Conservation (phyloP, 257 asterid species). For the Gardenia jasminoides region DNA sequence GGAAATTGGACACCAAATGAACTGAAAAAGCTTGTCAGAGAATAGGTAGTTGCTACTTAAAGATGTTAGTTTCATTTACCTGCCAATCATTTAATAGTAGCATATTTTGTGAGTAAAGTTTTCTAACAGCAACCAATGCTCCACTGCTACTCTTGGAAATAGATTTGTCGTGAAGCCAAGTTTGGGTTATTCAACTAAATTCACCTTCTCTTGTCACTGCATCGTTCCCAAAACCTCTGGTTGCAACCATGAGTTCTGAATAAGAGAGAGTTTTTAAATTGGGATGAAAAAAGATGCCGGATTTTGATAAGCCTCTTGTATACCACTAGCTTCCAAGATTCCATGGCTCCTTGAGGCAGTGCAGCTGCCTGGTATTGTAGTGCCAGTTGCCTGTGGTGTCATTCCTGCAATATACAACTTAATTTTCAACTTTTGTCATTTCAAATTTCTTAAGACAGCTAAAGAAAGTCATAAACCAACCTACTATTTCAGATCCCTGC, state of each 20-base stretch:
- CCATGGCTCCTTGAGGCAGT: conserved; percentile 30
- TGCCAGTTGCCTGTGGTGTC: conserved; percentile 27
- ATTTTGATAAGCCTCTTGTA: conserved; percentile 14
- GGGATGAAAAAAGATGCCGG: conserved; percentile 48
- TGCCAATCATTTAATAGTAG: conserved; percentile 42
- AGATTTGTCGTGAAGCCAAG: conserved; percentile 61
- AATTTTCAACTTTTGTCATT: background rate
- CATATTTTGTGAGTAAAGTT: conserved; percentile 53
- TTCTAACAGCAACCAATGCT: conserved; percentile 62
- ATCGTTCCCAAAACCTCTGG: conserved; percentile 59
- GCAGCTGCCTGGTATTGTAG: conserved; percentile 22
- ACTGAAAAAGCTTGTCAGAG: background rate
- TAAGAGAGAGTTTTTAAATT: conserved; percentile 49
- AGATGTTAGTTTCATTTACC: conserved; percentile 31
- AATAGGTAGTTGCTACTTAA: background rate
- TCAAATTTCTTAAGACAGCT: background rate
- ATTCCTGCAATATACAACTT: conserved; percentile 35
- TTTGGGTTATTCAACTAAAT: conserved; percentile 68
- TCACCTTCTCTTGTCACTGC: conserved; percentile 78
- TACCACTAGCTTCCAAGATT: conserved; percentile 28
- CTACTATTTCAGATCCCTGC: background rate
- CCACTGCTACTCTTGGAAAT: conserved; percentile 34
- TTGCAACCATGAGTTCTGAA: conserved; percentile 55
- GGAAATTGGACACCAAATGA: background rate
- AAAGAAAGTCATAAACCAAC: background rate